Conservation (phyloP, 257 asterid genomes). For the Marsdenia floribunda region DNA sequence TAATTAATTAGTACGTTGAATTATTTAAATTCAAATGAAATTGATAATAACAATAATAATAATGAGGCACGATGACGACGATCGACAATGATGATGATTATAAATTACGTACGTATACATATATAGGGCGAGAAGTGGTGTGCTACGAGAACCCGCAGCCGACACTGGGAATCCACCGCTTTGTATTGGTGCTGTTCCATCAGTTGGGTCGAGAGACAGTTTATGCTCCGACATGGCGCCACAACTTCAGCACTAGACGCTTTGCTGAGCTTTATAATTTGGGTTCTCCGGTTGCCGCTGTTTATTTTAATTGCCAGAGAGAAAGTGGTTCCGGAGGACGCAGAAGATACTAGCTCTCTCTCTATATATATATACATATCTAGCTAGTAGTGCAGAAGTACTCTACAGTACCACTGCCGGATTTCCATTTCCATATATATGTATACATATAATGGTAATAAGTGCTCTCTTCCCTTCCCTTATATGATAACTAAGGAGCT, state of each 20-base stretch:
- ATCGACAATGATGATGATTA: not conserved
- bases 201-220: conserved; percentile 36
- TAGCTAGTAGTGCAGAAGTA: too few species aligned
- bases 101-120: not conserved
- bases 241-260: conserved; percentile 42
- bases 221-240: conserved; percentile 44
- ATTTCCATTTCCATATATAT: too few species aligned
- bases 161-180: conserved; percentile 60
- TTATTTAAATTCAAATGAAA: too few species aligned
- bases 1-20: too few species aligned
- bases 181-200: conserved; percentile 37
- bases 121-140: not conserved
- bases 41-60: not conserved
- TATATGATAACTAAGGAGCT: too few species aligned
- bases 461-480: too few species aligned
- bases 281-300: conserved; percentile 34
- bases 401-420: too few species aligned
- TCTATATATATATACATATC: too few species aligned
- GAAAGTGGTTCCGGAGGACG: conserved; percentile 65
- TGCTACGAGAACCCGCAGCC: conserved; percentile 23
- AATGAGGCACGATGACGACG: too few species aligned
- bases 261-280: conserved; percentile 42
- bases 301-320: conserved; percentile 18
- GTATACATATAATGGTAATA: too few species aligned
- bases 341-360: conserved; percentile 14